Conservation (phyloP, 23 red algal species). For the Cyanidioschyzon merolae region DNA sequence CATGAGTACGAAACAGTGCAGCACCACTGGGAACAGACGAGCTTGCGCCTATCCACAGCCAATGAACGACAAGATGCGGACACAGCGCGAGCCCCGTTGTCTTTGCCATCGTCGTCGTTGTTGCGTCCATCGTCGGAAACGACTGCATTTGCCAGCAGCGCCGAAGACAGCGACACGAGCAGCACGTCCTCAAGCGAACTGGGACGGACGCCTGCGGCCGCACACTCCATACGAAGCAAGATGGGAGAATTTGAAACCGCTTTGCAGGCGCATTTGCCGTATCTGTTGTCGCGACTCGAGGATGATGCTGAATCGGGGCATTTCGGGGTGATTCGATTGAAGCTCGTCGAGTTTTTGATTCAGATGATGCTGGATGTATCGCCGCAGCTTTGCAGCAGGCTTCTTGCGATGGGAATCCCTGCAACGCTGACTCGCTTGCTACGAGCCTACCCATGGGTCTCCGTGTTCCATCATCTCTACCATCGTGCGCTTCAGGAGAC, state of each 20-base stretch:
- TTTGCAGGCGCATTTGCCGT: background rate
- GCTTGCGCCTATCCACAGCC: background rate
- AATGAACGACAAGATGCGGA: background rate
- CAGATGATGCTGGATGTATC: conserved; percentile 8
- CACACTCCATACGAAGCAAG: background rate
- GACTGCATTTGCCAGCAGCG: background rate
- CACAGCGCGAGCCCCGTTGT: too few species aligned
- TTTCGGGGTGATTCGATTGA: conserved; percentile 1
- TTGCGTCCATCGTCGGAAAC: background rate
- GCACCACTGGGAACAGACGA: background rate
- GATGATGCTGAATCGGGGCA: background rate
- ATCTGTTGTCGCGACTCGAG: background rate
- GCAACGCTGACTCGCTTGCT: background rate
- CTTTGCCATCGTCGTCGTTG: too few species aligned
- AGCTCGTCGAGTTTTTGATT: background rate
- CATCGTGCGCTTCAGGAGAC: background rate
- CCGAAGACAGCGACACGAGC: background rate
- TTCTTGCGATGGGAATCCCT: background rate
- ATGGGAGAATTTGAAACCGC: background rate
- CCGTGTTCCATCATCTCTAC: conserved; percentile 2
- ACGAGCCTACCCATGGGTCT: background rate
- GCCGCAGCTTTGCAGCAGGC: background rate
- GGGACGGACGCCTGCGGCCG: background rate
- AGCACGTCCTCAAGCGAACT: background rate
- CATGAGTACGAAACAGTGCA: conserved; percentile 15